Conservation (phyloP, 2,329 filamentous ascomycete genomes). For the Cladophialophora immunda region DNA sequence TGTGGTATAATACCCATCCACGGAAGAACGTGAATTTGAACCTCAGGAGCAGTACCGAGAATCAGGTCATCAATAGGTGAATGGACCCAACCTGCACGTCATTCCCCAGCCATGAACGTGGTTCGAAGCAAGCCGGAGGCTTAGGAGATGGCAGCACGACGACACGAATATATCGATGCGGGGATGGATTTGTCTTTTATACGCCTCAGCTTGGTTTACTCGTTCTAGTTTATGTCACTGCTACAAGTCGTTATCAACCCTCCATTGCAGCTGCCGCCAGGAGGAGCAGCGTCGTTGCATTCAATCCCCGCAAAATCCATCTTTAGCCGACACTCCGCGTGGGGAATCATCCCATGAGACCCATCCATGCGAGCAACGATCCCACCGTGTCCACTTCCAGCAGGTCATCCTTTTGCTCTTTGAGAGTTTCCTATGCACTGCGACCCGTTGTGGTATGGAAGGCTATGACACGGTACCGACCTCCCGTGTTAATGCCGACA, state of each 20-base stretch:
- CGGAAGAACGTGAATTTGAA: not conserved
- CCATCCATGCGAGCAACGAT: not conserved
- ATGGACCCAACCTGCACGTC: too few species aligned
- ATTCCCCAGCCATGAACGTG: too few species aligned
- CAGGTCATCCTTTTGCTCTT: not conserved
- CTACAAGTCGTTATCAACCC: not conserved
- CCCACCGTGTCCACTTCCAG: not conserved
- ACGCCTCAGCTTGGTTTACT: not conserved
- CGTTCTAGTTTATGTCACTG: not conserved
- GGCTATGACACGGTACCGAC: not conserved
- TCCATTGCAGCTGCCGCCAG: not conserved
- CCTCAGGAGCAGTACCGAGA: too few species aligned
- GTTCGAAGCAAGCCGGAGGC: too few species aligned
- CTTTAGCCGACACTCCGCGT: slow-evolving; percentile 2
- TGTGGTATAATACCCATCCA: not conserved
- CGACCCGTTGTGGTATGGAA: not conserved
- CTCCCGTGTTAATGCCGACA: not conserved
- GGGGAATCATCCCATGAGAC: not conserved
- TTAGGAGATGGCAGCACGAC: not conserved
- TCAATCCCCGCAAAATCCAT: not conserved
- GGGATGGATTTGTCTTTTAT: not conserved
- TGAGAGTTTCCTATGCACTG: not conserved
- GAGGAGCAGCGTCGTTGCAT: not conserved
- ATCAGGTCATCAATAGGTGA: too few species aligned
- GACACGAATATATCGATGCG: not conserved